Base-by-base conservation (phyloP, 768 basidiomycete species). In the Chalciporus pseudorubinellus region DNA sequence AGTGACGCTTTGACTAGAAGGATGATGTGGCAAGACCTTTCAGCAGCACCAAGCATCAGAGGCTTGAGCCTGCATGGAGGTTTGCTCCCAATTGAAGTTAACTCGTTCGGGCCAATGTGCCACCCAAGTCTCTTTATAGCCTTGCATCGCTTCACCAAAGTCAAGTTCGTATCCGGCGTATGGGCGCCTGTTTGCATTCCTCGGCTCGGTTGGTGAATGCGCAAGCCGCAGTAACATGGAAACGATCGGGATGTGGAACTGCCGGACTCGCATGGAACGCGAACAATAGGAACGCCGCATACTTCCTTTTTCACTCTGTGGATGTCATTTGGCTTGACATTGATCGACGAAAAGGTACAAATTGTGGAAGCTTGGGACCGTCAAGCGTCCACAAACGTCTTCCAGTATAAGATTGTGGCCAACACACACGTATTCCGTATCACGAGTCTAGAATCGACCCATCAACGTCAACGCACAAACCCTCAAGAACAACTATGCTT, bases 1-100 rank as follows among this genome's bases (percentile, higher is more conserved):
- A 16, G n/a, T n/a, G 34, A 39, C 54, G 36, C 50, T 43, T 53
- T 65, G 67, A 65, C 67, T 67, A 56, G 44, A 29, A 24, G 47
- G 29, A 19, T 10, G 10, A 31, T 7, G 29, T 31, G 4, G 29
- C 26, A 26, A 26, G 26, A 6, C 26, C 3, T 9, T 9, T 26
- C 12, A 11, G 31, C 31, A 31, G 13, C 12, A 8, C 31, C 31
- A 31, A 31, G 16, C 16, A 13, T 48, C 36, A 6, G 12, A 38
- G 48, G 46, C 29, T 14, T 38, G 28, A 28, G 16, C 19, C 8
- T 8, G 6, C 40, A 10, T 14, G 22, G 9, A 34, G 13, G 14
- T 14, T n/a, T 16, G 44, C n/a, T 45, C 42, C 41, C 28, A 36
- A 19, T 19, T 26, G 34, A 40, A 36, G 16, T 3, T 36, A 8